Percentiles rank a stretch among this genome's conserved stretches.
phyloP scores from a whole-genome alignment of 2,329 filamentous ascomycete species.

The Aspergillus brunneoviolaceus region DNA sequence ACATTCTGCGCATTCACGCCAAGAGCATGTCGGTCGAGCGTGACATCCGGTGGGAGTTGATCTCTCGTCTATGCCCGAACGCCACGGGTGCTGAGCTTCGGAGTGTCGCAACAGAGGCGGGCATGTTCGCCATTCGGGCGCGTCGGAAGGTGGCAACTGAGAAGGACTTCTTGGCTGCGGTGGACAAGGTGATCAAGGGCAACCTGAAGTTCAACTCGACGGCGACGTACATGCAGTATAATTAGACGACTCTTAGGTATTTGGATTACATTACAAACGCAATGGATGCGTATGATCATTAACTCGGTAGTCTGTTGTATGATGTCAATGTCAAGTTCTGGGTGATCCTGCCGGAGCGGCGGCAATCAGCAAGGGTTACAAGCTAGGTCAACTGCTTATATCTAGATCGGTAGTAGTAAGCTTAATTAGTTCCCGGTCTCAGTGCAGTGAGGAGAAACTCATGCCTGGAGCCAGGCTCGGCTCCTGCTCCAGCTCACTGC shows the following conservation, averaged over 20 bases:
- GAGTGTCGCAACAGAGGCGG: slow-evolving; percentile 95
- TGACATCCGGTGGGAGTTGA: slow-evolving; percentile 98
- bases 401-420: no score
- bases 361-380: neutral
- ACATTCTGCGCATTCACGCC: slow-evolving; percentile 96
- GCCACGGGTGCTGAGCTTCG: slow-evolving; percentile 93
- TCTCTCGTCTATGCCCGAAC: slow-evolving; percentile 94
- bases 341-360: neutral
- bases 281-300: slow-evolving; percentile 37
- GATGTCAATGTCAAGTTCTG: slow-evolving; percentile 4
- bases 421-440: no score
- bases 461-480: neutral
- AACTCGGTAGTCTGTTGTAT: slow-evolving; percentile 27
- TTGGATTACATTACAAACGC: slow-evolving; percentile 27
- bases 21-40: slow-evolving; percentile 99
- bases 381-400: no score
- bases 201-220: slow-evolving; percentile 99
- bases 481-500: neutral
- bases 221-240: slow-evolving; percentile 98
- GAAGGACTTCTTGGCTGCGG: slow-evolving; percentile 96
- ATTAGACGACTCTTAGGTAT: slow-evolving; percentile 56
- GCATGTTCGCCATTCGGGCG: slow-evolving; percentile 96
- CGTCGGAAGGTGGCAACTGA: slow-evolving; percentile 96
- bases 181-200: slow-evolving; percentile 99
- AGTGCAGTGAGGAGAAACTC: no score